Percentiles rank a stretch among this genome's conserved stretches.
Conservation (phyloP, 2,329 filamentous ascomycete genomes). For the Aspergillus pseudoglaucus region DNA sequence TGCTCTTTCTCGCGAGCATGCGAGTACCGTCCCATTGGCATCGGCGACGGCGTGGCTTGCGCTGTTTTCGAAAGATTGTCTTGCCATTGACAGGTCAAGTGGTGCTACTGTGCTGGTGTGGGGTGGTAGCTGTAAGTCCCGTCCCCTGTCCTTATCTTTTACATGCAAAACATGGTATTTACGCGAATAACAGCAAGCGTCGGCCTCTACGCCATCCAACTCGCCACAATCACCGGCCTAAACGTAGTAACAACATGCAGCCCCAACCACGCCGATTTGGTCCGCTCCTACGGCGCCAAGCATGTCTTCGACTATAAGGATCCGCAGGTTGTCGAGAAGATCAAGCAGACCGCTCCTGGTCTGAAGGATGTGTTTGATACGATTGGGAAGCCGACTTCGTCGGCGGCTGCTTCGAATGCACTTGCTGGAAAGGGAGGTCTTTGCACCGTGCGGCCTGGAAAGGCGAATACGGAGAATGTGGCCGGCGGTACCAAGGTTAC, state of each 20-base stretch:
- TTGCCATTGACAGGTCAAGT: slow-evolving; percentile 25
- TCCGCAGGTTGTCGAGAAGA: slow-evolving; percentile 20
- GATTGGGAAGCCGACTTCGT: slow-evolving; percentile 36
- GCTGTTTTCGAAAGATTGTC: slow-evolving; percentile 33
- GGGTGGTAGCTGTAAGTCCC: slow-evolving; percentile 41
- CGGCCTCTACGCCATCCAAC: slow-evolving; percentile 33
- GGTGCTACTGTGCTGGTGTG: slow-evolving; percentile 34
- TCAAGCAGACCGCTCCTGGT: slow-evolving; percentile 30
- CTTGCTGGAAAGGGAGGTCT: slow-evolving; percentile 24
- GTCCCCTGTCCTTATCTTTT: too few species aligned
- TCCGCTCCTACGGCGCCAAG: slow-evolving; percentile 27
- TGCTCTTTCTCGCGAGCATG: slow-evolving; percentile 24
- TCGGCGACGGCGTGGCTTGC: slow-evolving; percentile 35
- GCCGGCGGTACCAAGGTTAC: slow-evolving; percentile 29
- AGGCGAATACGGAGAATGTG: slow-evolving; percentile 34
- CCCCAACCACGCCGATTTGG: slow-evolving; percentile 24
- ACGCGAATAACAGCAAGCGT: slow-evolving; percentile 26
- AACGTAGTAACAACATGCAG: slow-evolving; percentile 34
- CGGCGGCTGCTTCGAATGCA: slow-evolving; percentile 24
- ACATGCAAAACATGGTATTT: too few species aligned
- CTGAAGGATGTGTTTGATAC: slow-evolving; percentile 39
- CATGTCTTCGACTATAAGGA: slow-evolving; percentile 40
- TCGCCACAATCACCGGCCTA: slow-evolving; percentile 28
- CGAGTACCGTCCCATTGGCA: slow-evolving; percentile 37
- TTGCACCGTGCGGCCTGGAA: slow-evolving; percentile 40